Evolutionary conservation across 2,329 filamentous ascomycete genomes (phyloP).

Genomic region (Xenosphaeropsis pyriputrescens): DNA sequence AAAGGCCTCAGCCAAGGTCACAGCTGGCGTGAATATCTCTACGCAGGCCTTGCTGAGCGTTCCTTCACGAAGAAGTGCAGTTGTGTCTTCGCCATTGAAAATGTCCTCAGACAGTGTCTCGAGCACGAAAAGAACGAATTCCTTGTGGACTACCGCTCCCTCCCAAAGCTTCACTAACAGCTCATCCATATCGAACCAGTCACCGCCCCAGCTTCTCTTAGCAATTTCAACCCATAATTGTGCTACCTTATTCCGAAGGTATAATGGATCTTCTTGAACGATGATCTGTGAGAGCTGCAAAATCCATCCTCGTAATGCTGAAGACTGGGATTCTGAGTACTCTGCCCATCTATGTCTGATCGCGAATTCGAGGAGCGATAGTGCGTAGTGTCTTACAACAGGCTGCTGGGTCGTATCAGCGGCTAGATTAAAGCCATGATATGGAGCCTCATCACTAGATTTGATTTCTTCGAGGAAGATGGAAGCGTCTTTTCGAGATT

Average conservation of each 20-base stretch:
- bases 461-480: conserved; percentile 79
- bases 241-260: conserved; percentile 83
- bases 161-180: conserved; percentile 77
- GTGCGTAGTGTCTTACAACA: conserved; percentile 81
- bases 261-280: conserved; percentile 58
- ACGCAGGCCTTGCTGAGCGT: conserved; percentile 80
- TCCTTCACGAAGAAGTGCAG: conserved; percentile 69
- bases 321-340: conserved; percentile 53
- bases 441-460: conserved; percentile 60
- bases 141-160: conserved; percentile 53
- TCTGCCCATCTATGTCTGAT: conserved; percentile 75
- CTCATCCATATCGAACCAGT: conserved; percentile 92
- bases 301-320: conserved; percentile 60
- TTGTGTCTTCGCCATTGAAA: conserved; percentile 79
- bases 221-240: conserved; percentile 91
- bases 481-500: conserved; percentile 69
- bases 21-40: conserved; percentile 77
- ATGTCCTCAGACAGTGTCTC: conserved; percentile 91
- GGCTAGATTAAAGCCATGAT: conserved; percentile 74
- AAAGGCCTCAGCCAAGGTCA: conserved; percentile 61
- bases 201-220: conserved; percentile 81
- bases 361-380: conserved; percentile 81
- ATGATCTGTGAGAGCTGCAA: conserved; percentile 63
- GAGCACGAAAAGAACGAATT: conserved; percentile 75
- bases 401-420: conserved; percentile 60